Evolutionary conservation across 768 basidiomycete genomes (phyloP).

Genomic region (Xerocomellus intermedius): DNA sequence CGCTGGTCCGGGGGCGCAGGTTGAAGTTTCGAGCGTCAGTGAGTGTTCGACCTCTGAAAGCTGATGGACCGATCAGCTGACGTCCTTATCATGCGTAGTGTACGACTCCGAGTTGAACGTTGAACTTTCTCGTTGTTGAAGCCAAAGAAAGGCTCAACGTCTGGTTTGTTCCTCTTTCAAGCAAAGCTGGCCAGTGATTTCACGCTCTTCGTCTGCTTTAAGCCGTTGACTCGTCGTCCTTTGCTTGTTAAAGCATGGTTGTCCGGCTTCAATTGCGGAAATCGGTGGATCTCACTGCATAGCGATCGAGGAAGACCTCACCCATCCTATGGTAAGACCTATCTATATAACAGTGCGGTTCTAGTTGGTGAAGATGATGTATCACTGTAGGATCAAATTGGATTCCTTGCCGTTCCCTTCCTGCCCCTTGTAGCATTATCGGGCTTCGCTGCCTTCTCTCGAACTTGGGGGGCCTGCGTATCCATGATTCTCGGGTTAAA

Average conservation of each 20-base stretch:
- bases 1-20: constrained; percentile 49
- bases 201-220: background rate
- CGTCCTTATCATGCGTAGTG: constrained; percentile 31
- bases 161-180: constrained; percentile 50
- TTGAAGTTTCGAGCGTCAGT: constrained; percentile 45
- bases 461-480: constrained; percentile 23
- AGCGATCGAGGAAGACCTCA: constrained; percentile 56
- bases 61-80: background rate
- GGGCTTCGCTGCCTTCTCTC: constrained; percentile 23
- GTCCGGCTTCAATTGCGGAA: constrained; percentile 52
- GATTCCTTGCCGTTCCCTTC: constrained; percentile 20
- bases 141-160: constrained; percentile 38
- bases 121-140: constrained; percentile 54
- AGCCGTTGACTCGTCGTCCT: background rate
- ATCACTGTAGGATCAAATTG: constrained; percentile 21
- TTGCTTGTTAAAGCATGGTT: constrained; percentile 38
- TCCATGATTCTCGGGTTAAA: constrained; percentile 19
- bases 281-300: constrained; percentile 44
- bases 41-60: constrained; percentile 18
- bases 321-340: constrained; percentile 47
- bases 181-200: constrained; percentile 47
- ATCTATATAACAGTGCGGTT: background rate
- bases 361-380: background rate
- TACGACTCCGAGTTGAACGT: constrained; percentile 44
- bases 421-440: constrained; percentile 11